Evolutionary conservation across 2,329 filamentous ascomycete genomes (phyloP).

Genomic region (Lecanicillium sp.): DNA sequence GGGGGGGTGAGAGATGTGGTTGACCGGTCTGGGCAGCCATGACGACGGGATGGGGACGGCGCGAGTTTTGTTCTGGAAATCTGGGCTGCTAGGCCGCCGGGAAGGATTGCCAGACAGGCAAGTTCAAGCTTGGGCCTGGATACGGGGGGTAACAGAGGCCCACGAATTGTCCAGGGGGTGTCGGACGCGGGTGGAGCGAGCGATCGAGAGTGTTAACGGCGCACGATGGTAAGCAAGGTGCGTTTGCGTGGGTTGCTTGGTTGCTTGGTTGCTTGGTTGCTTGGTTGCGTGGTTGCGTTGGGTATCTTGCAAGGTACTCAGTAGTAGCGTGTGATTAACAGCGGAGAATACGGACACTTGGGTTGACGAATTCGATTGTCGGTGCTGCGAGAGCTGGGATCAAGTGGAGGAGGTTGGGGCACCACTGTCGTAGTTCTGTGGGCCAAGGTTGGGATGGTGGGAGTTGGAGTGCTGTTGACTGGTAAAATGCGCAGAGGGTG

Average conservation of each 20-base stretch:
- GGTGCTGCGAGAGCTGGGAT: slow-evolving; percentile 11
- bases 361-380: slow-evolving; percentile 4
- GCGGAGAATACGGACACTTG: slow-evolving; percentile 6
- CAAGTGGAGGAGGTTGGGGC: slow-evolving; percentile 12
- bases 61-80: slow-evolving; percentile 30
- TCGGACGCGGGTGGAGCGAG: slow-evolving; percentile 9
- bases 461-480: slow-evolving; percentile 6
- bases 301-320: background rate
- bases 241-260: too few species aligned
- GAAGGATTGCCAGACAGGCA: background rate
- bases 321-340: slow-evolving; percentile 3
- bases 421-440: slow-evolving; percentile 3
- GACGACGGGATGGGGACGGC: slow-evolving; percentile 24
- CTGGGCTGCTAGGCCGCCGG: slow-evolving; percentile 14
- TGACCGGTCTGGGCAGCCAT: slow-evolving; percentile 32
- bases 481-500: background rate
- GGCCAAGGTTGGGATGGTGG: slow-evolving; percentile 2
- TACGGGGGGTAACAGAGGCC: slow-evolving; percentile 7
- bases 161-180: slow-evolving; percentile 6
- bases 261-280: too few species aligned
- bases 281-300: too few species aligned
- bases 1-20: slow-evolving; percentile 17
- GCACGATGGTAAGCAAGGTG: slow-evolving; percentile 6
- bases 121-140: too few species aligned
- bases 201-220: slow-evolving; percentile 12